Evolutionary conservation across 2,329 filamentous ascomycete genomes (phyloP).

Genomic region (Gliomastix tumulicola): DNA sequence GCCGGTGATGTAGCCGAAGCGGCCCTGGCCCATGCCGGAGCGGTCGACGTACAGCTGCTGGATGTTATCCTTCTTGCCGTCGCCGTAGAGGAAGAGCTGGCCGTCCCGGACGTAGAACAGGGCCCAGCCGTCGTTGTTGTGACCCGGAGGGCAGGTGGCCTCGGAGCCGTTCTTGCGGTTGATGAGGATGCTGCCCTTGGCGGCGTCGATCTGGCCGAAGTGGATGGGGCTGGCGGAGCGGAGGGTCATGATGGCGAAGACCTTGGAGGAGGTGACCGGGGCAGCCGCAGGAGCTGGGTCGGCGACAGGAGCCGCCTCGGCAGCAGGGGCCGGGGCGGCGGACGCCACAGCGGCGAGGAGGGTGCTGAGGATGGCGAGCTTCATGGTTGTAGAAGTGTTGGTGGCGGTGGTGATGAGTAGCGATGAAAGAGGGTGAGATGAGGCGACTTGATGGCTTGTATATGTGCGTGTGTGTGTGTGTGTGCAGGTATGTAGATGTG

Average conservation of each 20-base stretch:
- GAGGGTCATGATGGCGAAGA: constrained; percentile 43
- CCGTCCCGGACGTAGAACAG: constrained; percentile 37
- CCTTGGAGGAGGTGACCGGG: constrained; percentile 17
- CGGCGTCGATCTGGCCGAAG: constrained; percentile 35
- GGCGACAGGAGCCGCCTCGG: constrained; percentile 12
- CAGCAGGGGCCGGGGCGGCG: constrained; percentile 11
- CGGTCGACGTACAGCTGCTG: constrained; percentile 48
- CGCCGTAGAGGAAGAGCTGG: constrained; percentile 38
- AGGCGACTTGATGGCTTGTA: not conserved
- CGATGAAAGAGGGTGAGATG: not conserved
- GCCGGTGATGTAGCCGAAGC: constrained; percentile 43
- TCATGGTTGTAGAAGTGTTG: too few relatives aligned
- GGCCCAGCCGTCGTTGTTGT: constrained; percentile 9
- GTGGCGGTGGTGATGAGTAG: too few relatives aligned
- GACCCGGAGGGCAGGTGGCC: constrained; percentile 37
- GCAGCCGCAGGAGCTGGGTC: not conserved
- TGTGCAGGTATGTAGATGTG: too few relatives aligned
- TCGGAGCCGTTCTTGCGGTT: constrained; percentile 34
- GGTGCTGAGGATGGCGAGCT: constrained; percentile 1
- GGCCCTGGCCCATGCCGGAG: constrained; percentile 52
- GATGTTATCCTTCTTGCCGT: constrained; percentile 19
- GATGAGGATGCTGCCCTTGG: constrained; percentile 33
- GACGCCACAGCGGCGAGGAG: constrained; percentile 7
- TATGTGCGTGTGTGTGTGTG: too few relatives aligned
- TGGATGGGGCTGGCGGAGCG: constrained; percentile 43